Conservation (phyloP, 2,329 filamentous ascomycete species). For the Chaetomium strumarium region DNA sequence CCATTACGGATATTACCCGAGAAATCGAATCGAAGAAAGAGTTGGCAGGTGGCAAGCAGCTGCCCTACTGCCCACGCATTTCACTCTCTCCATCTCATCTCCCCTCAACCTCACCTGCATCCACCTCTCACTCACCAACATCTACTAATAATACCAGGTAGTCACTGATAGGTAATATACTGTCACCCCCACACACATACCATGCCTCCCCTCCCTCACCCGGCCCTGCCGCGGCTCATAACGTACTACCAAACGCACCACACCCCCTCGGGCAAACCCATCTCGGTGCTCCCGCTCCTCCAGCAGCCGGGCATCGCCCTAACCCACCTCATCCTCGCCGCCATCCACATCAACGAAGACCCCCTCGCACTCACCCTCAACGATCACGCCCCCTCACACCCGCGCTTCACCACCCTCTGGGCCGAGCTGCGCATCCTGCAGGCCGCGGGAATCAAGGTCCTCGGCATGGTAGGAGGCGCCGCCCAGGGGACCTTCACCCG, state of each 20-base stretch:
- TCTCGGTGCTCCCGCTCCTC: conserved; percentile 39
- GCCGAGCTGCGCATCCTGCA: conserved; percentile 64
- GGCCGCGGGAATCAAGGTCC: conserved; percentile 63
- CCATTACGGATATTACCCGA: background rate
- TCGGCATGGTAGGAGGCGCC: conserved; percentile 76
- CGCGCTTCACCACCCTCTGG: conserved; percentile 62
- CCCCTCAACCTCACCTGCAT: background rate
- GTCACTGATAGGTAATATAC: no score
- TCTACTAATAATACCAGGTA: background rate
- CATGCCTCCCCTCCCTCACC: conserved; percentile 29
- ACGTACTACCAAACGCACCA: conserved; percentile 41
- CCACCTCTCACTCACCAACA: background rate
- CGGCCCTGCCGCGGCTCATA: conserved; percentile 29
- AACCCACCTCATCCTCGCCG: conserved; percentile 74
- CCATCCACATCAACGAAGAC: conserved; percentile 67
- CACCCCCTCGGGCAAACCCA: conserved; percentile 30
- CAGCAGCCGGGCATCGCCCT: conserved; percentile 33
- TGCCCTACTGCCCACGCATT: background rate
- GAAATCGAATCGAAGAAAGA: background rate
- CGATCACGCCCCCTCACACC: conserved; percentile 60
- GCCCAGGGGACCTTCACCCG: conserved; percentile 63
- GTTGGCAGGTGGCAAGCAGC: background rate
- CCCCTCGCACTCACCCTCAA: conserved; percentile 66
- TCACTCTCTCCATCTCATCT: background rate
- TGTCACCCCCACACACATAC: background rate